Evolutionary conservation across 208 protist species (phyloP).

Genomic region (Phytomonas sp.): DNA sequence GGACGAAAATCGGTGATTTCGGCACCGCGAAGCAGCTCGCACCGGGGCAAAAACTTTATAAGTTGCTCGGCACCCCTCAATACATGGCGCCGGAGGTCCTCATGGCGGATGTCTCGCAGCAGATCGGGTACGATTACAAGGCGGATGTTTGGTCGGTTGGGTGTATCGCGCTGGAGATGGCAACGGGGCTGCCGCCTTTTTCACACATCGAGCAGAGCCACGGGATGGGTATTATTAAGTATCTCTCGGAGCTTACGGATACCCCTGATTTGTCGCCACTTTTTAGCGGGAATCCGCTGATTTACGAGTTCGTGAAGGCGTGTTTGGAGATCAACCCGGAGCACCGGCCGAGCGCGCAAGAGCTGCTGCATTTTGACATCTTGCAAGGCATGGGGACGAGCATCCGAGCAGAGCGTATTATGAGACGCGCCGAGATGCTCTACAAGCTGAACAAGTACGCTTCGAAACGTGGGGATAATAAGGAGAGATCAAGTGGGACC

Average conservation of each 20-base stretch:
- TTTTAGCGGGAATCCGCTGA: constrained; percentile 46
- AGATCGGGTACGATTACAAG: constrained; percentile 76
- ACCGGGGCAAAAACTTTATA: constrained; percentile 67
- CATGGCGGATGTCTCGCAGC: constrained; percentile 34
- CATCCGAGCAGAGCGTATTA: constrained; percentile 38
- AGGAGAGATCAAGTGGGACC: neutral
- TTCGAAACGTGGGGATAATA: constrained; percentile 30
- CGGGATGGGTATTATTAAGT: constrained; percentile 82
- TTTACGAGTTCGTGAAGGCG: constrained; percentile 70
- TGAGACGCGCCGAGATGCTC: constrained; percentile 60
- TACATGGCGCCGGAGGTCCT: constrained; percentile 92
- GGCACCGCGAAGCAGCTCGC: constrained; percentile 82
- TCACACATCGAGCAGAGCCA: constrained; percentile 49
- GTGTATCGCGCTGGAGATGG: constrained; percentile 85
- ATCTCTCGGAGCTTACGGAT: constrained; percentile 59
- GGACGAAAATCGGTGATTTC: constrained; percentile 94
- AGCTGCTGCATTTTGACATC: constrained; percentile 64
- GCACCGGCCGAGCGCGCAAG: constrained; percentile 55
- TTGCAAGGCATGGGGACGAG: constrained; percentile 51
- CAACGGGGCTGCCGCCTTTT: constrained; percentile 72
- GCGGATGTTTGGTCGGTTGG: constrained; percentile 89
- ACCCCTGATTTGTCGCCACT: constrained; percentile 73
- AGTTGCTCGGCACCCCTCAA: constrained; percentile 76
- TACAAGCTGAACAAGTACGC: constrained; percentile 75
- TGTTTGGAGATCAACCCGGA: constrained; percentile 68